Conservation (phyloP, 768 basidiomycete genomes). For the Boletus speciosus region DNA sequence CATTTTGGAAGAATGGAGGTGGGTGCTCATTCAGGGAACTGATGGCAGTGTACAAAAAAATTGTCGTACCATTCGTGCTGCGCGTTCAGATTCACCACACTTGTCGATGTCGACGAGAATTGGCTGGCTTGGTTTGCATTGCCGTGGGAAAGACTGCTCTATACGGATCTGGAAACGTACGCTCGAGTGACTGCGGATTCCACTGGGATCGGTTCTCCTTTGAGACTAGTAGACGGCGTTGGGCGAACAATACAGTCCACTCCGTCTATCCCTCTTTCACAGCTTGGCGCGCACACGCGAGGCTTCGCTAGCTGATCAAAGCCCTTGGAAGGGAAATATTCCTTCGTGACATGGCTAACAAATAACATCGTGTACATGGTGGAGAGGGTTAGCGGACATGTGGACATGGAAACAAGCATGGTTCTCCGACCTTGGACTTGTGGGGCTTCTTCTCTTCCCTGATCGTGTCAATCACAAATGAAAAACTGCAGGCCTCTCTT, state of each 20-base stretch:
- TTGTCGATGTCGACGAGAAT: not conserved
- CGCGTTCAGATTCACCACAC: conserved; percentile 7
- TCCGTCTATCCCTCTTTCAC: not conserved
- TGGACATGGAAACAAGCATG: not conserved
- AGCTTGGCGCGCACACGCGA: not conserved
- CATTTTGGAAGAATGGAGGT: not conserved
- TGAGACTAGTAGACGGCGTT: not conserved
- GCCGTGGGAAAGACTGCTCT: conserved; percentile 1
- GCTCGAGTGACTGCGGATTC: too few relatives aligned
- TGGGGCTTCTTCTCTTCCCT: conserved; percentile 22
- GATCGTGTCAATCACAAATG: conserved; percentile 13
- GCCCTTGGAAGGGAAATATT: not conserved
- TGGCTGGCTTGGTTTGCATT: not conserved
- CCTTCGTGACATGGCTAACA: not conserved
- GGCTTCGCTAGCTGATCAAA: not conserved
- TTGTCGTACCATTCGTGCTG: conserved; percentile 3
- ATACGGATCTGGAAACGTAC: too few relatives aligned
- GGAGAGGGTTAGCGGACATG: not conserved
- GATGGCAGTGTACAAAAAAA: not conserved
- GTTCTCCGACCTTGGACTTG: not conserved
- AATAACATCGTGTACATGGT: not conserved
- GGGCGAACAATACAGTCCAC: not conserved
- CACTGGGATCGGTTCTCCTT: too few relatives aligned
- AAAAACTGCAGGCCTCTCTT: conserved; percentile 9
- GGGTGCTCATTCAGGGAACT: not conserved